phyloP scores from a whole-genome alignment of 192 early-diverging fungal species.

The Pilaira anomala region DNA sequence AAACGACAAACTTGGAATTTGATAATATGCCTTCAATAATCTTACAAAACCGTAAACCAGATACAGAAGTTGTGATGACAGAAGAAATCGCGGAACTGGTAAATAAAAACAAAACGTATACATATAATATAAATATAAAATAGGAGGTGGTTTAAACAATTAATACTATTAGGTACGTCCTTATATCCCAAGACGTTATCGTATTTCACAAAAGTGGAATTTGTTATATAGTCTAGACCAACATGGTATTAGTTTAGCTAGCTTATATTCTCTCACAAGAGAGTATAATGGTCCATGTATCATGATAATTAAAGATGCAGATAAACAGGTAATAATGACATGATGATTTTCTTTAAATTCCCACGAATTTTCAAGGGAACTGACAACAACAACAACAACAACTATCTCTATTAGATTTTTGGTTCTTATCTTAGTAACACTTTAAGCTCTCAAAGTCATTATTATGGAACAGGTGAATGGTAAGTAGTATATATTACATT shows the following conservation, averaged over 20 bases:
- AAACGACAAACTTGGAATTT: slow-evolving; percentile 13
- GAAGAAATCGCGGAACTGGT: slow-evolving; percentile 47
- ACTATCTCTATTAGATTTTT: slow-evolving; percentile 60
- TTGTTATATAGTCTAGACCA: slow-evolving; percentile 91
- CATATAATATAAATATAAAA: neutral
- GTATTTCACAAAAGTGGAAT: slow-evolving; percentile 72
- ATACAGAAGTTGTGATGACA: slow-evolving; percentile 46
- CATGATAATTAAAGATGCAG: slow-evolving; percentile 65
- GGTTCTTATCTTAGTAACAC: slow-evolving; percentile 74
- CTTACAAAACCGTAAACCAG: slow-evolving; percentile 38
- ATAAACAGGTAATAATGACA: slow-evolving; percentile 40
- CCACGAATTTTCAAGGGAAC: neutral
- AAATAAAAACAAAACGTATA: neutral
- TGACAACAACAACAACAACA: no score
- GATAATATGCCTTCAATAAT: slow-evolving; percentile 31
- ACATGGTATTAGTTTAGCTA: slow-evolving; percentile 87
- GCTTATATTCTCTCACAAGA: slow-evolving; percentile 66
- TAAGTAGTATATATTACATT: slow-evolving; percentile 30
- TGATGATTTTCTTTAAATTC: slow-evolving; percentile 6
- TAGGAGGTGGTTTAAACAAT: neutral
- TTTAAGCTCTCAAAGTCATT: slow-evolving; percentile 57
- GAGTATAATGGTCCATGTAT: slow-evolving; percentile 62
- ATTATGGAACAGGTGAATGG: slow-evolving; percentile 85
- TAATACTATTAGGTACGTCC: slow-evolving; percentile 63
- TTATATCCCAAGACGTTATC: slow-evolving; percentile 71